Percentiles rank a stretch among this genome's conserved stretches.
Evolutionary conservation across 176 grass and related monocot species (phyloP).

Genomic region (Oryza glumipatula): DNA sequence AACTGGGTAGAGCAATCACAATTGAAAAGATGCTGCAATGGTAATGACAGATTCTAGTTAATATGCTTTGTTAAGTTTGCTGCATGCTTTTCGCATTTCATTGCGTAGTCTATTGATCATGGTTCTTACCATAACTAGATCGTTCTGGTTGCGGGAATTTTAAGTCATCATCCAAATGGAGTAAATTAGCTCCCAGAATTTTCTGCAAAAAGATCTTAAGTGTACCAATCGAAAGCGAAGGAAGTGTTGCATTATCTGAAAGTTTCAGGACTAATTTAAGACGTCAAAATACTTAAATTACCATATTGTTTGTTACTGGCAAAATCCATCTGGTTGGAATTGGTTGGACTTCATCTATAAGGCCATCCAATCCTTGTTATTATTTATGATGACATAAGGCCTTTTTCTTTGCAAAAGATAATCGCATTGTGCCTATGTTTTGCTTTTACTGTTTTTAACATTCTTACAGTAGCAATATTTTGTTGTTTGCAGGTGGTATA

Average conservation of each 20-base stretch:
- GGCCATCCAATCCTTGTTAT: neutral
- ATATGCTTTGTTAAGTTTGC: neutral
- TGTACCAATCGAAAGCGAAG: neutral
- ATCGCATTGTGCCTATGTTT: neutral
- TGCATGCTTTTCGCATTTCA: neutral
- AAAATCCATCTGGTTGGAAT: constrained; percentile 12
- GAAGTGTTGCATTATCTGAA: neutral
- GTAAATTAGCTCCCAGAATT: neutral
- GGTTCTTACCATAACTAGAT: neutral
- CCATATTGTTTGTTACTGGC: neutral
- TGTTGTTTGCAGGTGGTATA: constrained; percentile 88
- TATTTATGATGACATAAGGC: neutral
- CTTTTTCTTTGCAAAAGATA: constrained; percentile 3
- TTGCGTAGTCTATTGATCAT: constrained; percentile 22
- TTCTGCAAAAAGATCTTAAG: neutral
- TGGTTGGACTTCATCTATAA: neutral
- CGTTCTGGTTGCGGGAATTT: constrained; percentile 1
- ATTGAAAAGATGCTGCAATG: constrained; percentile 79
- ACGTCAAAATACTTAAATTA: constrained; percentile 17
- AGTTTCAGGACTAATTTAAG: neutral
- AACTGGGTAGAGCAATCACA: constrained; percentile 87
- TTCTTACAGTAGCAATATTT: constrained; percentile 11
- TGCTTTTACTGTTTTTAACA: neutral
- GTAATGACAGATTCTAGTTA: constrained; percentile 51
- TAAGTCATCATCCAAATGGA: neutral